Evolutionary conservation across 331 rosid species (phyloP).

Genomic region (Stylosanthes scabra): DNA sequence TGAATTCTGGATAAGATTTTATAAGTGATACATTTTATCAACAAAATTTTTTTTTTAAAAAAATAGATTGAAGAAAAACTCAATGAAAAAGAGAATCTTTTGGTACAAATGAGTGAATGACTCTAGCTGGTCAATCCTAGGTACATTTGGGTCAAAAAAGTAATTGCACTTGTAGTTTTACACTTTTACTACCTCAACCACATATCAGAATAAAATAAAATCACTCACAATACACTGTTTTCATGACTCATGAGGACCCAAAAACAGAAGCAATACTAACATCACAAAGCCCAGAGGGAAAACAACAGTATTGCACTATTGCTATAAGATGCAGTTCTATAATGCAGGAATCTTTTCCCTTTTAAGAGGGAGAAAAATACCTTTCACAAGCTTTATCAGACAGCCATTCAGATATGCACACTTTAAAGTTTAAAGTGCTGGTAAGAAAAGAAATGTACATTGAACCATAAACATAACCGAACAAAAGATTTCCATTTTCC

Average conservation of each 20-base stretch:
- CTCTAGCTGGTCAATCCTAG: no score
- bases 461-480: conserved; percentile 9
- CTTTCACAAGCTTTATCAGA: conserved; percentile 20
- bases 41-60: no score
- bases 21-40: no score
- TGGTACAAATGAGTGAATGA: no score
- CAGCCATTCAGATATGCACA: conserved; percentile 36
- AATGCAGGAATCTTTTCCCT: conserved; percentile 39
- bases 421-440: conserved; percentile 32
- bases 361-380: conserved; percentile 31
- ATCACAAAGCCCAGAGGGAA: conserved; percentile 1
- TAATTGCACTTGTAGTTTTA: background rate
- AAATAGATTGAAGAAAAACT: no score
- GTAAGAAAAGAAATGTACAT: conserved; percentile 33
- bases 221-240: background rate
- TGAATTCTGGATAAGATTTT: no score
- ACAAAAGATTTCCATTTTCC: conserved; percentile 24
- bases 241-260: background rate
- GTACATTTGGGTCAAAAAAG: conserved; percentile 18
- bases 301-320: conserved; percentile 14
- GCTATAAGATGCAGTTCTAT: conserved; percentile 22
- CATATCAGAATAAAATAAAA: no score
- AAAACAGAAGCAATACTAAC: background rate
- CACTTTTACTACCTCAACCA: background rate
- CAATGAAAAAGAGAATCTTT: background rate